A percentile compares a stretch with the other conserved stretches of the same genome.
These are phyloP conservation scores for Racocetra persica DNA, from an alignment of 371 early-diverging fungal species.

Conservation along the genomic window DNA sequence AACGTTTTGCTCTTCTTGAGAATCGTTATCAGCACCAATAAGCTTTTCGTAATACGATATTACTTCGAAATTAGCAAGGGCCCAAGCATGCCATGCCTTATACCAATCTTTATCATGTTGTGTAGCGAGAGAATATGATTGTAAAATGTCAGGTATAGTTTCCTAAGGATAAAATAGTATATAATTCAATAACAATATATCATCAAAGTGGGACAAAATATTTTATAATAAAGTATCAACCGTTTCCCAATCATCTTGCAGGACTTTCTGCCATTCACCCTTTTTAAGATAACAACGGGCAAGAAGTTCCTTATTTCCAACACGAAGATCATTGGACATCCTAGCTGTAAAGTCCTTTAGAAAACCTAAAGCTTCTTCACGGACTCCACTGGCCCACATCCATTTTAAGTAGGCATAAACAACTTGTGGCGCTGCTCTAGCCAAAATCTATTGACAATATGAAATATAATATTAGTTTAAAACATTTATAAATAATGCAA, in stretches of 20 bases:
- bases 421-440: conserved; percentile 73
- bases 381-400: conserved; percentile 84
- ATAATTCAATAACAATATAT: neutral
- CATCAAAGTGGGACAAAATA: neutral
- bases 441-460: conserved; percentile 44
- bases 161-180: conserved; percentile 47
- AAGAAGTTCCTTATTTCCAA: conserved; percentile 67
- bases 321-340: conserved; percentile 64
- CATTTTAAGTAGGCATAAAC: conserved; percentile 95
- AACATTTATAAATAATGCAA: neutral
- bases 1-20: conserved; percentile 4
- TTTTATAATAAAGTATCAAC: conserved; percentile 48
- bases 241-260: conserved; percentile 81
- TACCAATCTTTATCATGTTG: conserved; percentile 95
- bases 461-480: neutral
- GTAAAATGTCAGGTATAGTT: conserved; percentile 81
- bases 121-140: conserved; percentile 88
- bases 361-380: conserved; percentile 63
- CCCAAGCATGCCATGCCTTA: conserved; percentile 99
- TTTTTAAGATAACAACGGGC: conserved; percentile 93
- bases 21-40: conserved; percentile 41
- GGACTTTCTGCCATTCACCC: conserved; percentile 91
- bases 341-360: conserved; percentile 71
- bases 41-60: conserved; percentile 75
- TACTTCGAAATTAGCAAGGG: conserved; percentile 93